Conservation (phyloP, 192 early-diverging fungal species). For the Pilobolus umbonatus region DNA sequence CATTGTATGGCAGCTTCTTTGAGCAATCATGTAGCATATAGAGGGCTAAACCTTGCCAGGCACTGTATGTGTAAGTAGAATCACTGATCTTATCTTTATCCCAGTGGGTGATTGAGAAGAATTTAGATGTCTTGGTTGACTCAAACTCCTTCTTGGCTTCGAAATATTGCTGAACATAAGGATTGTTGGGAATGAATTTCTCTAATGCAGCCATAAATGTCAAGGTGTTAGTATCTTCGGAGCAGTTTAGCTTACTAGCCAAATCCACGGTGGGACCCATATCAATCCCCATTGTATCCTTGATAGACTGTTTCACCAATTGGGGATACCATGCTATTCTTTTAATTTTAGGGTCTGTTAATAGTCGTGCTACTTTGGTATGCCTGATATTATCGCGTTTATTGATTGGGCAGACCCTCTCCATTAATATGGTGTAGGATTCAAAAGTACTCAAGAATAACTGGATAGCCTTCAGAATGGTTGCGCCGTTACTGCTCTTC, state of each 20-base stretch:
- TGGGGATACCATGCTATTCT: slow-evolving; percentile 10
- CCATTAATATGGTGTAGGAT: slow-evolving; percentile 8
- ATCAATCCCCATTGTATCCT: not conserved
- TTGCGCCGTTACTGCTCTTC: not conserved
- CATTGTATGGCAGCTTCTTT: too few relatives aligned
- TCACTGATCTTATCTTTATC: not conserved
- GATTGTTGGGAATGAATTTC: slow-evolving; percentile 4
- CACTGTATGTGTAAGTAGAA: not conserved
- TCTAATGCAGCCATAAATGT: not conserved
- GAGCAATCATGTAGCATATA: too few relatives aligned
- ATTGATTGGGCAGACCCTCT: not conserved
- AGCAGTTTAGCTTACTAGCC: not conserved
- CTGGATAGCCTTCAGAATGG: slow-evolving; percentile 10
- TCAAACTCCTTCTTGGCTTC: slow-evolving; percentile 1
- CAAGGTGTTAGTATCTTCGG: not conserved
- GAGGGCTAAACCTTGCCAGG: not conserved
- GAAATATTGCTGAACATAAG: not conserved
- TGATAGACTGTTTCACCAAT: not conserved
- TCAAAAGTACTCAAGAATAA: not conserved
- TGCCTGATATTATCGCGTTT: not conserved
- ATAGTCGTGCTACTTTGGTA: not conserved
- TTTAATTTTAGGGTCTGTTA: slow-evolving; percentile 5
- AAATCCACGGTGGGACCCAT: slow-evolving; percentile 13
- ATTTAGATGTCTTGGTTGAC: not conserved
- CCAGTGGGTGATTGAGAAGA: not conserved